Base-by-base conservation (phyloP, 2,329 filamentous ascomycete genomes). In the Monilinia aucupariae region DNA sequence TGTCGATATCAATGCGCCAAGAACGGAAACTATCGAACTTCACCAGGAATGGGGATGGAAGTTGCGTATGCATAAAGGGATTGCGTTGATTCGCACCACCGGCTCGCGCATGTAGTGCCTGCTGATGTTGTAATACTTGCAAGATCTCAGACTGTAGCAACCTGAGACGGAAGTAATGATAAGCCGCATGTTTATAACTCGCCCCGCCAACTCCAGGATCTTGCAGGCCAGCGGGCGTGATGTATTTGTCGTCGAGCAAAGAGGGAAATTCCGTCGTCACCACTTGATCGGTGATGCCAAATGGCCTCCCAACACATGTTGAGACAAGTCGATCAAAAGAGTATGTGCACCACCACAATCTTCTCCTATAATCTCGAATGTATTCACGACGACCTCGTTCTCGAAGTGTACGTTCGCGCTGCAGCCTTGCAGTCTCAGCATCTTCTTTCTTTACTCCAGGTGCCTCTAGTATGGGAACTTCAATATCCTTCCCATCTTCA, bases 261-360 rank as follows among this genome's bases (percentile, higher is more conserved):
- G 91, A 96, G 1, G 93, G 93, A 68, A 97, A 96, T 72, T 96
- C 91, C 0, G 93, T 97, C 17, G 93, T 97, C 71, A 97, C 91
- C 67, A 96, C 91, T 74, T 96, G 90, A 77, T 97, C 94, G n/a
- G 89, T 92, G 67, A 97, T 91, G 37, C 93, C 92, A 71, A 97
- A 96, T 8, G 93, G 94, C 62, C 93, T 82, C 45, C 93, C 93
- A 32, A 97, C 93, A 70, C 92, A 97, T 27, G 91, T 92, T 71
- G 91, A 94, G 58, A 97, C 93, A 6, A 97, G 85, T n/a, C 93
- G 85, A 75, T 97, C 93, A 62, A 97, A 85, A 6, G 91, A 93
- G 76, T 97, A 97, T 1, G 92, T 92, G 77, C 92, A 96, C 93
- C 94, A 97, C 92, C 92, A 97, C 17, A 97, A 80, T 39, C 93